These are phyloP conservation scores for Cyberlindnera xishuangbannaensis DNA, from an alignment of 805 yeast species.

Conservation along the genomic window DNA sequence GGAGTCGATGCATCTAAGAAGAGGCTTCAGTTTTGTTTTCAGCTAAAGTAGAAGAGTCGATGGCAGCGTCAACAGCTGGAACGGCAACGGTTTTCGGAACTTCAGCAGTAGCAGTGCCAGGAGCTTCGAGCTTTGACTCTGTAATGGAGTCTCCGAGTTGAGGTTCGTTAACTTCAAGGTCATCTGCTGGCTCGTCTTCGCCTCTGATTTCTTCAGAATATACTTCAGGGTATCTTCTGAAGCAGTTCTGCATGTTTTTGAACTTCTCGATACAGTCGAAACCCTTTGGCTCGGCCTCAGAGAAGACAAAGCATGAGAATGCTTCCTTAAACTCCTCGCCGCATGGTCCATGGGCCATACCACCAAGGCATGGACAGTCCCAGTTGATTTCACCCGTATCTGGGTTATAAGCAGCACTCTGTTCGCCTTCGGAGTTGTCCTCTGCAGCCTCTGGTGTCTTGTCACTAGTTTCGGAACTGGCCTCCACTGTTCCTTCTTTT, in stretches of 20 bases:
- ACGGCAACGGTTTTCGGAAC: constrained; percentile 12
- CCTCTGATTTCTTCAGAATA: constrained; percentile 89
- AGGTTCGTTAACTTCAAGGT: too few relatives aligned
- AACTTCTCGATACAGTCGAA: constrained; percentile 90
- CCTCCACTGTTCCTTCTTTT: too few relatives aligned
- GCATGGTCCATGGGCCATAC: constrained; percentile 98
- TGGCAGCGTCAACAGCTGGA: constrained; percentile 4
- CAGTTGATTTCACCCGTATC: constrained; percentile 98
- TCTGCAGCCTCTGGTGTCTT: constrained; percentile 5
- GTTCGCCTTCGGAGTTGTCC: constrained; percentile 25
- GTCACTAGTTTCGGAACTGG: too few relatives aligned
- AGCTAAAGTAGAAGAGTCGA: too few relatives aligned
- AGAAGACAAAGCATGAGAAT: constrained; percentile 89
- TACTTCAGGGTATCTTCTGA: constrained; percentile 86
- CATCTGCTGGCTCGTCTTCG: constrained; percentile 47
- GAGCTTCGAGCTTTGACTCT: too few relatives aligned
- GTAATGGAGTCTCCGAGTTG: too few relatives aligned
- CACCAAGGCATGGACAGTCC: constrained; percentile 99
- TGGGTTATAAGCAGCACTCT: constrained; percentile 80
- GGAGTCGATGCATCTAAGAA: too few relatives aligned
- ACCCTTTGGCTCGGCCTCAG: constrained; percentile 94
- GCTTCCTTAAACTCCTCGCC: constrained; percentile 95
- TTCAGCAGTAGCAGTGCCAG: constrained; percentile 10
- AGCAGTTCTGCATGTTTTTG: constrained; percentile 88
- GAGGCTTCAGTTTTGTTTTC: too few relatives aligned